Evolutionary conservation across 495 filamentous ascomycete species (phyloP), one percentile per base, ranked within the genome.

Genomic region (Pseudevernia furfuracea): DNA sequence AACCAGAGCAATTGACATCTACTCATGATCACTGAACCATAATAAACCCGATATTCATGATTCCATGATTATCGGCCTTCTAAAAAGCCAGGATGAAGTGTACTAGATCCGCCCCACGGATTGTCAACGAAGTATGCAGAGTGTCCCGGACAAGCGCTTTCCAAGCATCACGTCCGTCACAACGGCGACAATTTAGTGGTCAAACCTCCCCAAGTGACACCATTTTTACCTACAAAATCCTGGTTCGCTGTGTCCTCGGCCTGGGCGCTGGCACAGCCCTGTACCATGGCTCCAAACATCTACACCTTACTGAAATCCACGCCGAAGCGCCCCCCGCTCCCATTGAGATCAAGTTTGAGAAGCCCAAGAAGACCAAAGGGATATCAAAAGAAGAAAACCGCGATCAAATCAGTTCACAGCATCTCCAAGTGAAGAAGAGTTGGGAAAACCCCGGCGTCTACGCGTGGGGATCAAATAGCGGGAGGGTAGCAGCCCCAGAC

Each of bases 381-480:
- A 59, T 71, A 17, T 82, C 84, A 9, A 85, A 83, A 65, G 88
- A 92, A 71, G 85, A 89, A 41, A 82, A 82, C 58, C 78, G 89
- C 64, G 88, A 93, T 62, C 68, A 86, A 38, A 82, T 92, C 25
- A 88, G 87, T 69, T 86, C 85, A 14, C 85, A 91, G 69, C 89
- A 92, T 73, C 77, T 91, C 23, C 89, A 96, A 75, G 89, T 93
- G 46, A 92, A 90, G 79, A 86, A 83, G 70, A 95, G 90, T 71
- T 87, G 89, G 84, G 91, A 92, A 74, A 87, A 89, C 61, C 93
- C 94, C 4, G 94, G 90, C 0, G 87, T 97, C 2, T 96, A 96
- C 76, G 85, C 86, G 36, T 98, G 94, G 93, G 94, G 94, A 21
- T 89, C 87, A 3, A 98, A 98, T 70, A 80, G 77, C n/a, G 89